A percentile compares a stretch with the other conserved stretches of the same genome.
phyloP scores from a whole-genome alignment of 495 filamentous ascomycete species.

The Letharia lupina region DNA sequence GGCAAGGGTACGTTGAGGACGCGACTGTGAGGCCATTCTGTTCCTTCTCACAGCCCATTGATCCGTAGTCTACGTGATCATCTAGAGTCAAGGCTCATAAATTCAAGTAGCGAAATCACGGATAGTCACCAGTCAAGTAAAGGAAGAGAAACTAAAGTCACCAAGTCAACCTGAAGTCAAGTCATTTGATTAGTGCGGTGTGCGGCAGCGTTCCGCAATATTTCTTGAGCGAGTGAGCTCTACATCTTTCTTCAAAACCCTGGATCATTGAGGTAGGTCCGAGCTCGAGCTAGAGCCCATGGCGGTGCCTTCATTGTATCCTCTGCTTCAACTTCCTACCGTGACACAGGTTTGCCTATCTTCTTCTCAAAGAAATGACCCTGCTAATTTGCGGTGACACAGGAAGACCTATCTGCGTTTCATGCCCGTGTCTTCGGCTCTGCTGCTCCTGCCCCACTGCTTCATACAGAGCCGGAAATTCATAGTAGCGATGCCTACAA shows the following conservation, averaged over 20 bases:
- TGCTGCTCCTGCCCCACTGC: background rate
- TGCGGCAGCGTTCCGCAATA: too few species aligned
- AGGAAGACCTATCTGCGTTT: slow-evolving; percentile 70
- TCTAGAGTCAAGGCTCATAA: too few species aligned
- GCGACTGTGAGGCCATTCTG: background rate
- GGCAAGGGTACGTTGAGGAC: slow-evolving; percentile 15
- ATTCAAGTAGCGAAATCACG: too few species aligned
- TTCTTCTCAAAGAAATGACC: slow-evolving; percentile 10
- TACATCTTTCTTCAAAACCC: too few species aligned
- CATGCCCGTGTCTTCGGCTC: slow-evolving; percentile 56
- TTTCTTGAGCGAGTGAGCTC: too few species aligned
- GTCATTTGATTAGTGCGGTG: too few species aligned
- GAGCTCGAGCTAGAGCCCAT: background rate
- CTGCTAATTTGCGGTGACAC: slow-evolving; percentile 20
- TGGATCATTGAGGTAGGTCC: too few species aligned
- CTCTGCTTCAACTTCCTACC: slow-evolving; percentile 29
- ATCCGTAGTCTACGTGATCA: background rate
- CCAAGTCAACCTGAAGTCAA: too few species aligned
- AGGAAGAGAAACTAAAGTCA: too few species aligned
- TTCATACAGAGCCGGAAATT: background rate
- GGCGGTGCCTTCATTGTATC: background rate
- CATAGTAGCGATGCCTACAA: slow-evolving; percentile 29
- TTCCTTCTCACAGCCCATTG: background rate
- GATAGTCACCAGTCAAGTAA: too few species aligned
- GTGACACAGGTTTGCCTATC: slow-evolving; percentile 44